Evolutionary conservation across 169 alveolate genomes (phyloP).

Genomic region (Fabrea salina): DNA sequence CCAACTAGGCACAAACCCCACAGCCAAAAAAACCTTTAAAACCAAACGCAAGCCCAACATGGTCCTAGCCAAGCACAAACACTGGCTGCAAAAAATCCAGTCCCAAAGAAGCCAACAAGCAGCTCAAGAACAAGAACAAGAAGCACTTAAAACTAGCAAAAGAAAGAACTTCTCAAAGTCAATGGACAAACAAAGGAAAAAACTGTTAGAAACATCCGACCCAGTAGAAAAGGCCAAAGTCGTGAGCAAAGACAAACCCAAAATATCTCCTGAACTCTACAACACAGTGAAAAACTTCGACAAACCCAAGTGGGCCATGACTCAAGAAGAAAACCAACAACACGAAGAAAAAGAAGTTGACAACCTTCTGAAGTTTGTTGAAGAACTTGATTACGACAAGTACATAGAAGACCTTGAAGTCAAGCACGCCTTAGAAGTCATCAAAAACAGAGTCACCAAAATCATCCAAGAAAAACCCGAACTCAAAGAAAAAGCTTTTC

Average conservation of each 20-base stretch:
- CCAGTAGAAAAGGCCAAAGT: conserved; percentile 1
- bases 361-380: conserved; percentile 57
- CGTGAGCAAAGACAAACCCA: too few relatives aligned
- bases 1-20: conserved; percentile 52
- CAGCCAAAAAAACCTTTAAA: conserved; percentile 10
- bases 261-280: background rate
- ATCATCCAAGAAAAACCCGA: conserved; percentile 64
- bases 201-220: background rate
- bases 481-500: conserved; percentile 56
- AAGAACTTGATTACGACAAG: conserved; percentile 67
- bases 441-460: conserved; percentile 48
- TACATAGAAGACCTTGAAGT: conserved; percentile 70
- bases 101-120: background rate
- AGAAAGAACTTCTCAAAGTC: background rate
- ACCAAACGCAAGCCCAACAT: background rate
- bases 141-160: background rate
- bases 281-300: too few relatives aligned
- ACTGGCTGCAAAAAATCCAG: background rate
- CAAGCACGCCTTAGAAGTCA: conserved; percentile 56
- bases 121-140: background rate
- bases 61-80: background rate
- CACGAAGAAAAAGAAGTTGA: conserved; percentile 51
- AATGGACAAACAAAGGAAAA: too few relatives aligned
- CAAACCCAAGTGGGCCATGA: conserved; percentile 44
- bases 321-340: conserved; percentile 33